Percentiles rank a stretch among this genome's conserved stretches.
Conservation (phyloP, 345 rosid genomes). For the Ceriops tagal region DNA sequence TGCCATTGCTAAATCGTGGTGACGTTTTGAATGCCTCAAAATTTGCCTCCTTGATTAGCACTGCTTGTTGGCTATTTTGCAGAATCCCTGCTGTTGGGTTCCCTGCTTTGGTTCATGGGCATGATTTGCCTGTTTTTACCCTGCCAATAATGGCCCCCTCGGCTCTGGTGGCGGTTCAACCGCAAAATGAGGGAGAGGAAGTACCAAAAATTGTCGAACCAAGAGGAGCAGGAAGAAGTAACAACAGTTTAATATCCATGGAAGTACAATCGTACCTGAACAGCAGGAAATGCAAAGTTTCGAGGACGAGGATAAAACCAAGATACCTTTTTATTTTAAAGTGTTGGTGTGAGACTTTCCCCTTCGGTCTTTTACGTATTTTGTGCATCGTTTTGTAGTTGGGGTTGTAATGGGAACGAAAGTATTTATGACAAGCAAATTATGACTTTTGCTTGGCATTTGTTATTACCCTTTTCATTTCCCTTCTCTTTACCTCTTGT, state of each 20-base stretch:
- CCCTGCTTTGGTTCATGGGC: constrained; percentile 98
- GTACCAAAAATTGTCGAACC: constrained; percentile 38
- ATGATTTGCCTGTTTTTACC: constrained; percentile 66
- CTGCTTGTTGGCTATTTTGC: constrained; percentile 23
- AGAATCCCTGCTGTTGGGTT: constrained; percentile 99
- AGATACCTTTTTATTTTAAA: not conserved
- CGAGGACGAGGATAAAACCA: constrained; percentile 65
- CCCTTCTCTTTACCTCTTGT: not conserved
- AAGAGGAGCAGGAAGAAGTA: constrained; percentile 51
- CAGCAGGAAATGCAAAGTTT: constrained; percentile 63
- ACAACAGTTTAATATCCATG: constrained; percentile 14
- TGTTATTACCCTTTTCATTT: too few relatives aligned
- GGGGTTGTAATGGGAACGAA: too few relatives aligned
- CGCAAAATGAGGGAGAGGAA: constrained; percentile 38
- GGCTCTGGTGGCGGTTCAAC: constrained; percentile 33
- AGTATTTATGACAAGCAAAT: too few relatives aligned
- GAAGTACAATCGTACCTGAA: constrained; percentile 17
- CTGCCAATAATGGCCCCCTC: constrained; percentile 34
- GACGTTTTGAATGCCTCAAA: not conserved
- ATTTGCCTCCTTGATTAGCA: not conserved
- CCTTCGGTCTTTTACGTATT: too few relatives aligned
- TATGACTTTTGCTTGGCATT: too few relatives aligned
- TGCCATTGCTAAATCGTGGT: not conserved
- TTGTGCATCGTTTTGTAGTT: too few relatives aligned
- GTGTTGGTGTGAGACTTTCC: constrained; percentile 14